A percentile compares a stretch with the other conserved stretches of the same genome.
These are phyloP conservation scores for Paecilomyces niveus DNA, from an alignment of 2,329 filamentous ascomycete genomes.

Conservation along the genomic window DNA sequence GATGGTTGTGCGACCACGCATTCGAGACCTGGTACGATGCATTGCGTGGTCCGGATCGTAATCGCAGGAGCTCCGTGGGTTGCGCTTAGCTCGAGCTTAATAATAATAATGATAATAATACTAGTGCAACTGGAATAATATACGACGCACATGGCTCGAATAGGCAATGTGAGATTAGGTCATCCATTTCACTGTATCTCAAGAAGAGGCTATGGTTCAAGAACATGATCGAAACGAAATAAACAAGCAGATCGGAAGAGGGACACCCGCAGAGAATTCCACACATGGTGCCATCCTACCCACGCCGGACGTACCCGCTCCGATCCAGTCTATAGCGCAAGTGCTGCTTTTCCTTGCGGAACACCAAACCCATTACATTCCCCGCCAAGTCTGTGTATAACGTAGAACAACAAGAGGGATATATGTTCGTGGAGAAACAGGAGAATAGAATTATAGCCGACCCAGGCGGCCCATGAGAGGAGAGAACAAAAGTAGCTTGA, in stretches of 20 bases:
- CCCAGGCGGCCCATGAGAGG: neutral
- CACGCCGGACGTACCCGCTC: neutral
- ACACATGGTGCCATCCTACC: neutral
- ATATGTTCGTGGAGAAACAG: neutral
- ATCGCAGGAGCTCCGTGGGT: too few relatives aligned
- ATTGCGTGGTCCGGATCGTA: neutral
- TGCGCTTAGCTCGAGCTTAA: too few relatives aligned
- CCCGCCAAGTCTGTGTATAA: neutral
- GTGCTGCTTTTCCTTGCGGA: neutral
- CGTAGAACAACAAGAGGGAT: neutral
- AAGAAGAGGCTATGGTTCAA: neutral
- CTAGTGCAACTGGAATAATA: neutral
- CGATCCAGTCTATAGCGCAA: neutral
- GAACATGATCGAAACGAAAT: neutral
- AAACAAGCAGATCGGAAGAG: neutral
- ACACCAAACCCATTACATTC: neutral
- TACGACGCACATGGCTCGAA: too few relatives aligned
- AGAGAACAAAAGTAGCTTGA: neutral
- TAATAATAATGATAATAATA: neutral
- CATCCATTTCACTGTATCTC: neutral
- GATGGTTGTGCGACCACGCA: neutral
- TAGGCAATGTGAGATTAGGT: neutral
- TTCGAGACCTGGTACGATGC: neutral
- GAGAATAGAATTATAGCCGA: neutral
- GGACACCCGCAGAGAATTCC: too few relatives aligned